Conservation (phyloP, 176 grass and related monocot species). For the Lolium perenne region DNA sequence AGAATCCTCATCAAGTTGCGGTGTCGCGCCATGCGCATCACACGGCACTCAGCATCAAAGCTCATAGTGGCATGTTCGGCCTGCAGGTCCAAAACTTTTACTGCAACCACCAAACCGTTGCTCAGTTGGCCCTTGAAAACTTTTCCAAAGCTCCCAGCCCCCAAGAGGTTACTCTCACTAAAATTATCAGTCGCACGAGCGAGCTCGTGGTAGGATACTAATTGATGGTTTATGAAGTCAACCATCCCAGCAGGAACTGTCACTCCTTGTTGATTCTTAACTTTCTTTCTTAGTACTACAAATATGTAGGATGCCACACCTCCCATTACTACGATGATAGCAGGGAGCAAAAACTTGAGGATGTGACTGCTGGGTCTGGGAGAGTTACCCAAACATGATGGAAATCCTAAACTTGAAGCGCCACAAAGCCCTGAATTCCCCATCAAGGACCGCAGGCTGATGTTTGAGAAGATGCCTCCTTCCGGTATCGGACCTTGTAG, state of each 20-base stretch:
- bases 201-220: slow-evolving; percentile 5
- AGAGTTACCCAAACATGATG: background rate
- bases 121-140: slow-evolving; percentile 10
- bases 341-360: background rate
- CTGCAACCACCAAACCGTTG: background rate
- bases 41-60: background rate
- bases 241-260: background rate
- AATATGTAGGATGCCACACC: background rate
- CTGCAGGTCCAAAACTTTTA: slow-evolving; percentile 13
- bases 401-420: background rate
- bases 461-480: slow-evolving; percentile 20
- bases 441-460: slow-evolving; percentile 6
- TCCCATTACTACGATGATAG: background rate
- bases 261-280: background rate
- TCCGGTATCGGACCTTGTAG: slow-evolving; percentile 13
- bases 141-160: background rate
- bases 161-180: slow-evolving; percentile 18
- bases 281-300: background rate
- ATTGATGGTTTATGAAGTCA: background rate
- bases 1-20: slow-evolving; percentile 4
- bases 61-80: background rate
- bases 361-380: background rate
- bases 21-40: slow-evolving; percentile 19
- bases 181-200: slow-evolving; percentile 14
- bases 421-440: slow-evolving; percentile 17